Evolutionary conservation across 768 basidiomycete genomes (phyloP).

Genomic region (Mycena chlorophos): DNA sequence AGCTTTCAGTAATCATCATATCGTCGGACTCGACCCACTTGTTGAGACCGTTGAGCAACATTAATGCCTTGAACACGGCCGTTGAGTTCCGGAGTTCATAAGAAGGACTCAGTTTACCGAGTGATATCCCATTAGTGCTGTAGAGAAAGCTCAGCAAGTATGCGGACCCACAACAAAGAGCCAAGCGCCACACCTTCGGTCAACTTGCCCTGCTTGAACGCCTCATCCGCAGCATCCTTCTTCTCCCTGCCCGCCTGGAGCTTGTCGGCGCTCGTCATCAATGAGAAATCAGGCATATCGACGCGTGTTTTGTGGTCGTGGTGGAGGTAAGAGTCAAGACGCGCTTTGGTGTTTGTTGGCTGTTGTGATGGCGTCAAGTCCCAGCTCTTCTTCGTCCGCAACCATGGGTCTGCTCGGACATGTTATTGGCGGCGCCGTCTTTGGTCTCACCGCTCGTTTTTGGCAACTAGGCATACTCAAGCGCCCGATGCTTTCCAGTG

Average conservation of each 20-base stretch:
- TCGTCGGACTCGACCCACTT: slow-evolving; percentile 49
- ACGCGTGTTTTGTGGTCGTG: slow-evolving; percentile 10
- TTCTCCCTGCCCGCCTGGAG: slow-evolving; percentile 61
- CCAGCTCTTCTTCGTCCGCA: slow-evolving; percentile 1
- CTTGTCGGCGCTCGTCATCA: slow-evolving; percentile 44
- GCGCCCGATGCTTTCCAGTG: slow-evolving; percentile 77
- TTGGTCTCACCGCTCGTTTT: slow-evolving; percentile 81
- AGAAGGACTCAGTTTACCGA: slow-evolving; percentile 44
- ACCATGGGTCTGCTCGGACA: slow-evolving; percentile 51
- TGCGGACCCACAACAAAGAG: slow-evolving; percentile 6
- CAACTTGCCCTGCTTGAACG: slow-evolving; percentile 65
- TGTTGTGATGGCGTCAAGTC: slow-evolving; percentile 6
- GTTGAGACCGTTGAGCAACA: slow-evolving; percentile 76
- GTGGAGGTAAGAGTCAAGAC: neutral
- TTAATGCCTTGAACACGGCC: slow-evolving; percentile 49
- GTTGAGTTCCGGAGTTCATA: neutral
- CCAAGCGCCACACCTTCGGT: slow-evolving; percentile 50
- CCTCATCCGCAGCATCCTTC: slow-evolving; percentile 66
- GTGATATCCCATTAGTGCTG: slow-evolving; percentile 74
- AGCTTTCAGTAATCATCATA: slow-evolving; percentile 1
- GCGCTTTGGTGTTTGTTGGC: slow-evolving; percentile 5
- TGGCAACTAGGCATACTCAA: slow-evolving; percentile 88
- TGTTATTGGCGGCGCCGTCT: slow-evolving; percentile 74
- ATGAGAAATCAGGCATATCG: slow-evolving; percentile 29
- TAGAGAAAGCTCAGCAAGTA: slow-evolving; percentile 5